Conservation (phyloP, 176 grass and related monocot genomes). For the Hordeum marinum region DNA sequence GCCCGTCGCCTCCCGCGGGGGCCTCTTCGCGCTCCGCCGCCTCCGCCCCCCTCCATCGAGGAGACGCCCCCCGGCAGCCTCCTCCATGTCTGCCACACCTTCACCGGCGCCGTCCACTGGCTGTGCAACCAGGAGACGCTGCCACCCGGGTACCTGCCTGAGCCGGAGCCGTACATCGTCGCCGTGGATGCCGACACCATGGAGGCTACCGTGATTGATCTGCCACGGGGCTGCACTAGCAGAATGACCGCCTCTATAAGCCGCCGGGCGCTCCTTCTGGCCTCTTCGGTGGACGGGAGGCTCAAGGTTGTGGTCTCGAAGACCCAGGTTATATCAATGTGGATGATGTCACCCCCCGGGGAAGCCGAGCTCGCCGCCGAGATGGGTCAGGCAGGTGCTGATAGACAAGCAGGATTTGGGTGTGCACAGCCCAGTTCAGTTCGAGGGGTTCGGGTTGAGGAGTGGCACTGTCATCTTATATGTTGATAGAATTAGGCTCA, state of each 20-base stretch:
- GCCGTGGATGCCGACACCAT: not conserved
- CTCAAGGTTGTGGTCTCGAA: not conserved
- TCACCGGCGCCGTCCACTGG: not conserved
- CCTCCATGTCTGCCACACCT: slow-evolving; percentile 8
- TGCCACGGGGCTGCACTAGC: not conserved
- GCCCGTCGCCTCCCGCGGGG: not conserved
- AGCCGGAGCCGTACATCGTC: not conserved
- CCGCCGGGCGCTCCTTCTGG: not conserved
- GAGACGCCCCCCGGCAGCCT: not conserved
- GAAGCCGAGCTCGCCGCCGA: not conserved
- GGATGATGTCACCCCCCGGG: not conserved
- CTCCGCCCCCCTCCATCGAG: not conserved
- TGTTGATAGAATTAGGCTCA: not conserved
- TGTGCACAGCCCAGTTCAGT: slow-evolving; percentile 9
- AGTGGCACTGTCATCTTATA: not conserved
- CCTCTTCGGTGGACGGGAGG: not conserved
- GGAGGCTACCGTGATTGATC: not conserved
- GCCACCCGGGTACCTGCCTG: not conserved
- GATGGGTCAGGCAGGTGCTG: not conserved
- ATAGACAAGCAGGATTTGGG: slow-evolving; percentile 13
- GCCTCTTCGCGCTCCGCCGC: slow-evolving; percentile 5
- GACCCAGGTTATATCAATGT: not conserved
- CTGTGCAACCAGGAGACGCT: not conserved
- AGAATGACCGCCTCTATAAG: not conserved
- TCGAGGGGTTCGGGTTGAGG: not conserved